phyloP scores from a whole-genome alignment of 2,329 filamentous ascomycete species.

The Capronia epimyces region DNA sequence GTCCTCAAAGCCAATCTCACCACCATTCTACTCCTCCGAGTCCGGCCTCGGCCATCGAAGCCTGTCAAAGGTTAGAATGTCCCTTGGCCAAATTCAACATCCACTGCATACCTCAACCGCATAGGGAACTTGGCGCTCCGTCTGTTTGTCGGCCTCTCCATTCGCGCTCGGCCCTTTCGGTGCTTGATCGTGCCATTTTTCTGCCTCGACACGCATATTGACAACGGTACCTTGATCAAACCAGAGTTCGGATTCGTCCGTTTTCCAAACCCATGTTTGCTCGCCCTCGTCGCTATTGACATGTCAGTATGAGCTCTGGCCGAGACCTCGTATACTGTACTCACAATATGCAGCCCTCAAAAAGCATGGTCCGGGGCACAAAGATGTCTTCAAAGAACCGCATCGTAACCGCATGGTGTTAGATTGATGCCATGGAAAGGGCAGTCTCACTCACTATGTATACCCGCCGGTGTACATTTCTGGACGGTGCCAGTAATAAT shows the following conservation, averaged over 20 bases:
- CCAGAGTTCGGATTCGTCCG: conserved; percentile 67
- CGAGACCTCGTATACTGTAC: conserved; percentile 33
- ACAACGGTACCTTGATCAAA: conserved; percentile 89
- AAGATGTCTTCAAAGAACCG: conserved; percentile 95
- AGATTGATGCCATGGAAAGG: background rate
- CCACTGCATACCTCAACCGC: conserved; percentile 38
- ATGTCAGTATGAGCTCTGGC: conserved; percentile 12
- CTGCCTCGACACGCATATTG: conserved; percentile 75
- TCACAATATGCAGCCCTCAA: conserved; percentile 71
- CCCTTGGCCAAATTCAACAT: background rate
- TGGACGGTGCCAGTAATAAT: conserved; percentile 81
- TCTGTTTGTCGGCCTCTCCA: conserved; percentile 14
- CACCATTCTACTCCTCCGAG: conserved; percentile 45
- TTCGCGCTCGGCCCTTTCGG: conserved; percentile 8
- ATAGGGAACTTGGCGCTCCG: conserved; percentile 34
- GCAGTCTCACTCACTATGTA: conserved; percentile 53
- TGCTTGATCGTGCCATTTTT: conserved; percentile 80
- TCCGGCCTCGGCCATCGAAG: conserved; percentile 45
- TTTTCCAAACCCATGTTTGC: conserved; percentile 78
- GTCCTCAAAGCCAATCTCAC: conserved; percentile 30
- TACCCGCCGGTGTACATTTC: conserved; percentile 64
- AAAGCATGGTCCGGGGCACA: conserved; percentile 67
- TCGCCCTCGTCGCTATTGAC: conserved; percentile 62
- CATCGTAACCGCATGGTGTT: conserved; percentile 58
- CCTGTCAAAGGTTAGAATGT: conserved; percentile 32